Percentiles rank a stretch among this genome's conserved stretches.
phyloP scores from a whole-genome alignment of 1,284 basidiomycete genomes.

The Pseudozyma pruni region DNA sequence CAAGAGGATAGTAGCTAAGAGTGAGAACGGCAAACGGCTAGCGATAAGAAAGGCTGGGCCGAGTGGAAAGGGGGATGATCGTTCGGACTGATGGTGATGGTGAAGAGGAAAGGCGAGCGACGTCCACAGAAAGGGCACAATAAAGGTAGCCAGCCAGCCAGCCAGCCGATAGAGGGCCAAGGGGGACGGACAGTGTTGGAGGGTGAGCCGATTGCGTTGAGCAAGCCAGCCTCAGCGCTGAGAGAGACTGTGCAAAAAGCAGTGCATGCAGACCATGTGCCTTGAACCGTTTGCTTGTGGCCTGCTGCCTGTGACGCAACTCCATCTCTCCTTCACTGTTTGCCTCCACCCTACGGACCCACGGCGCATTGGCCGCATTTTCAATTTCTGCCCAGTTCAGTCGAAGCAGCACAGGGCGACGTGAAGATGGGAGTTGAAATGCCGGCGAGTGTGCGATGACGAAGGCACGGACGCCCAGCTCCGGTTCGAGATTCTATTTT shows the following conservation, averaged over 20 bases:
- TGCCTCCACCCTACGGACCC: constrained; percentile 10
- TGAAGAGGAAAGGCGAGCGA: constrained; percentile 5
- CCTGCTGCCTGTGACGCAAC: constrained; percentile 30
- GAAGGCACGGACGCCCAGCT: constrained; percentile 15
- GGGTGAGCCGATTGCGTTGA: too few relatives aligned
- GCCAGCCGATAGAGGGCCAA: not conserved
- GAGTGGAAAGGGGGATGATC: constrained; percentile 13
- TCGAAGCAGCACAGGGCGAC: not conserved
- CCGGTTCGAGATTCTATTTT: constrained; percentile 1
- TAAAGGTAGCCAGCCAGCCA: not conserved
- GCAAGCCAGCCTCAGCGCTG: too few relatives aligned
- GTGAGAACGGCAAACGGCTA: constrained; percentile 9
- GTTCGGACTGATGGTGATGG: constrained; percentile 31
- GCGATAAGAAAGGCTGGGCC: constrained; percentile 5
- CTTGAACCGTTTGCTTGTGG: too few relatives aligned
- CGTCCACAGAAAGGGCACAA: not conserved
- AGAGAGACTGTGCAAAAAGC: too few relatives aligned
- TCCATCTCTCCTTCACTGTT: not conserved
- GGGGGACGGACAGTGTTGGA: too few relatives aligned
- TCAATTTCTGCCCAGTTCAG: not conserved
- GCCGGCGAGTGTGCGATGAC: constrained; percentile 25
- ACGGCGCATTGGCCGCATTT: constrained; percentile 12
- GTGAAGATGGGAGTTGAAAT: constrained; percentile 16
- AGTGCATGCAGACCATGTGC: too few relatives aligned
- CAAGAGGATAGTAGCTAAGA: not conserved